phyloP scores from a whole-genome alignment of 164 flowering plant genomes.

The Umbilicus rupestris region DNA sequence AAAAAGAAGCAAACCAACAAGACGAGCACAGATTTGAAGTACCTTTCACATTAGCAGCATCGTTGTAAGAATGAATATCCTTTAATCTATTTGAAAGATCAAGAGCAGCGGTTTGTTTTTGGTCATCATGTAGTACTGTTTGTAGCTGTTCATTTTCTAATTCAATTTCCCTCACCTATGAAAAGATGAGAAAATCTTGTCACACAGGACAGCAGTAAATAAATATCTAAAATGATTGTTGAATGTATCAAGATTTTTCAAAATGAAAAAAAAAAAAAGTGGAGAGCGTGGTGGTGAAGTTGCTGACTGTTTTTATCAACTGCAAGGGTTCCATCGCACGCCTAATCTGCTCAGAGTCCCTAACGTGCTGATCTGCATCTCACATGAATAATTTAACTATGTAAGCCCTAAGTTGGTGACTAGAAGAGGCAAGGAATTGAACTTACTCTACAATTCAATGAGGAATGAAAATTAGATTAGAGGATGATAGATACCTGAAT shows the following conservation, averaged over 20 bases:
- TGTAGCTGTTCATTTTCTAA: slow-evolving; percentile 53
- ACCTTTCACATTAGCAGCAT: slow-evolving; percentile 74
- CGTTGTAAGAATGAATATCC: slow-evolving; percentile 46
- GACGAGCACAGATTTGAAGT: neutral
- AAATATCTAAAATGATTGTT: neutral
- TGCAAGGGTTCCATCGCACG: slow-evolving; percentile 74
- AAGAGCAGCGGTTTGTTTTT: slow-evolving; percentile 63
- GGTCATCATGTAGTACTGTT: slow-evolving; percentile 33
- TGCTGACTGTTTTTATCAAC: slow-evolving; percentile 67
- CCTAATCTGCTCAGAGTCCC: slow-evolving; percentile 68
- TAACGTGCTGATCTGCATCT: slow-evolving; percentile 44
- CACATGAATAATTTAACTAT: neutral
- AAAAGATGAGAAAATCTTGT: neutral
- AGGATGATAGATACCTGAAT: neutral
- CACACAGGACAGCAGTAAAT: neutral
- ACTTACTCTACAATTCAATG: neutral
- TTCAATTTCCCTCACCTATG: slow-evolving; percentile 74
- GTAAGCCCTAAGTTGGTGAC: neutral
- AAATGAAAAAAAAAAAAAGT: neutral
- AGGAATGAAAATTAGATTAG: neutral
- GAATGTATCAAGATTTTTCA: too few species aligned
- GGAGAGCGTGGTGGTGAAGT: neutral
- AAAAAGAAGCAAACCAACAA: too few species aligned
- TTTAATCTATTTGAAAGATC: slow-evolving; percentile 80
- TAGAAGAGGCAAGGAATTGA: neutral